Base-by-base conservation (phyloP, 441 rosid species). In the Gossypium aridum region DNA sequence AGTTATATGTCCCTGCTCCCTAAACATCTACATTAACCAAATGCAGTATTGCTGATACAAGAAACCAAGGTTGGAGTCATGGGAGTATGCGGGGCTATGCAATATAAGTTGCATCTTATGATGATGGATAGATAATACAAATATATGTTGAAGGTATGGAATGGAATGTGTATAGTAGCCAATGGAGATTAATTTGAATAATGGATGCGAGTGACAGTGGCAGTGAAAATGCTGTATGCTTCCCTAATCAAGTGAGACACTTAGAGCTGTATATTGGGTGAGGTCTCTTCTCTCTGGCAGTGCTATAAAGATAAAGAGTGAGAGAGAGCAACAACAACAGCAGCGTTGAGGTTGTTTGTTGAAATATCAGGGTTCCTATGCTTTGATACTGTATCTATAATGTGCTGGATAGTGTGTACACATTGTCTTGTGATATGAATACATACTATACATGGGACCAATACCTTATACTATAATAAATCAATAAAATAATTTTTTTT, bases 11-110 rank as follows among this genome's bases (percentile, higher is more conserved):
- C n/a, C 14, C 0, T 12, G 8, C 2, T 20, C 2, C 60, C 25
- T 57, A n/a, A 60, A 37, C 26, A 60, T 72, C 25, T 12, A 51
- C 17, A 45, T 61, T 7, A 47, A 47, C 57, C 10, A 45, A 59
- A 72, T 16, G 57, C 75, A 72, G 75, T 57, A 72, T 60, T 43
- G 56, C 7, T 72, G 43, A 61, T 70, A 2, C 22, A 61, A 70
- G 73, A 70, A 70, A 53, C 73, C 26, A 28, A 53, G 73, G 26
- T 68, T 28, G 26, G 62, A 68, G 16, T 70, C 73, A 53, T 49
- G 37, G 72, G 68, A 56, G 72, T 17, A 8, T 49, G 43, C 6
- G 14, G 47, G 61, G 60, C 13, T 28, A 53, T 53, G 61, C 73
- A 51, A 20, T 56, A 56, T 69, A 26, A 69, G 51, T 4, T 70